phyloP scores from a whole-genome alignment of 2,329 filamentous ascomycete genomes.

The Trichoderma atroviride region DNA sequence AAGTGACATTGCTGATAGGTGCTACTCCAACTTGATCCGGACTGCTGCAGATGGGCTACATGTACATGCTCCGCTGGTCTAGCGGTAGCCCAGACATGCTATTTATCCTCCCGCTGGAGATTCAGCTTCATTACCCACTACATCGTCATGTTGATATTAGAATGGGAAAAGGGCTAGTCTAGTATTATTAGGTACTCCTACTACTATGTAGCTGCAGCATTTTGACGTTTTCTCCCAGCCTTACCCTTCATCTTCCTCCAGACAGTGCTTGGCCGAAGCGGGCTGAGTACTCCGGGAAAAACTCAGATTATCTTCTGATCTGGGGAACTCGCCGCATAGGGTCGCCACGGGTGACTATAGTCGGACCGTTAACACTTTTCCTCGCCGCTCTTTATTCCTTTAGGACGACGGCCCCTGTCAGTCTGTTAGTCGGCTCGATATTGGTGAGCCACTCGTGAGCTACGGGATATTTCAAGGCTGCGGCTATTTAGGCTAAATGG shows the following conservation, averaged over 20 bases:
- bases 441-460: constrained; percentile 22
- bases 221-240: not conserved
- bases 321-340: constrained; percentile 4
- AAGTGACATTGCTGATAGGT: not conserved
- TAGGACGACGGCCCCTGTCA: constrained; percentile 19
- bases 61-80: not conserved
- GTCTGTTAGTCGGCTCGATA: constrained; percentile 10
- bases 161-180: not conserved
- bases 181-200: no score
- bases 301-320: not conserved
- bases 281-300: not conserved
- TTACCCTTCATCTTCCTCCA: not conserved
- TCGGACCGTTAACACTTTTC: constrained; percentile 21
- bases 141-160: not conserved
- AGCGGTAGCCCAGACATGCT: not conserved
- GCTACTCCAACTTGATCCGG: not conserved
- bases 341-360: constrained; percentile 16
- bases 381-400: constrained; percentile 7
- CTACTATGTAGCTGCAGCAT: not conserved
- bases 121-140: not conserved
- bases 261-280: not conserved
- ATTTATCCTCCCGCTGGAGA: not conserved
- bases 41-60: not conserved
- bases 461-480: constrained; percentile 23
- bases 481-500: constrained; percentile 22